Evolutionary conservation across 495 filamentous ascomycete genomes (phyloP).

Genomic region (Mycothermus thermophilus): DNA sequence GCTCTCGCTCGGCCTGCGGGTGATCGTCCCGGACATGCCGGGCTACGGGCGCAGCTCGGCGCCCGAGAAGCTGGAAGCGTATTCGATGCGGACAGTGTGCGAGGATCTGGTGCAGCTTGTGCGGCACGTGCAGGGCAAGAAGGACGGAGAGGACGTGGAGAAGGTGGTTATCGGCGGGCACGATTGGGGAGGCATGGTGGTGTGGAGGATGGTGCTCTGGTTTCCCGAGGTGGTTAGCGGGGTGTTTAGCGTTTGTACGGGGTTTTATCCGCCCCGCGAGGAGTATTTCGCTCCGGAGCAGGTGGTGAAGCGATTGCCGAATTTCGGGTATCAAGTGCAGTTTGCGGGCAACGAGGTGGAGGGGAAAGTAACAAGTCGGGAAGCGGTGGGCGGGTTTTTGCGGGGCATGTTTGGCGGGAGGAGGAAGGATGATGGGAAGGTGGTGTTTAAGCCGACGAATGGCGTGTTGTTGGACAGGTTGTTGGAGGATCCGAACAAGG

Average conservation of each 20-base stretch:
- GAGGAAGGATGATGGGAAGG: conserved; percentile 39
- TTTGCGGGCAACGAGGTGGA: conserved; percentile 56
- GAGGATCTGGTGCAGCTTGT: conserved; percentile 41
- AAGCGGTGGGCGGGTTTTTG: conserved; percentile 52
- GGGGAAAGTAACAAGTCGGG: conserved; percentile 35
- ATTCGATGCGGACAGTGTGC: conserved; percentile 50
- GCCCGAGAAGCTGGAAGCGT: conserved; percentile 33
- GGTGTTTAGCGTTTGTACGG: conserved; percentile 69
- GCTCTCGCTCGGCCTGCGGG: conserved; percentile 46
- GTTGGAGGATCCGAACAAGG: conserved; percentile 18
- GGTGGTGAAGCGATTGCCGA: conserved; percentile 44
- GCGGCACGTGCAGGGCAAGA: background rate
- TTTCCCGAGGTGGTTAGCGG: conserved; percentile 56
- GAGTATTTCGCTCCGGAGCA: conserved; percentile 36
- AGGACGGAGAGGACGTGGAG: background rate
- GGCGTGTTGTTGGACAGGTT: conserved; percentile 40
- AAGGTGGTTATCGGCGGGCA: conserved; percentile 58
- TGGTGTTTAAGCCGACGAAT: conserved; percentile 36
- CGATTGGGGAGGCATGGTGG: conserved; percentile 53
- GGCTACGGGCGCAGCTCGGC: conserved; percentile 61
- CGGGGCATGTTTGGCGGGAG: conserved; percentile 52
- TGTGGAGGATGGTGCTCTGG: conserved; percentile 52
- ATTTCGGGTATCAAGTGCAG: conserved; percentile 73
- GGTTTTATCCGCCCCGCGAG: conserved; percentile 42
- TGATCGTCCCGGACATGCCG: conserved; percentile 31